These are phyloP conservation scores for Silene coronaria DNA, from an alignment of 179 eudicot genomes.

Conservation along the genomic window DNA sequence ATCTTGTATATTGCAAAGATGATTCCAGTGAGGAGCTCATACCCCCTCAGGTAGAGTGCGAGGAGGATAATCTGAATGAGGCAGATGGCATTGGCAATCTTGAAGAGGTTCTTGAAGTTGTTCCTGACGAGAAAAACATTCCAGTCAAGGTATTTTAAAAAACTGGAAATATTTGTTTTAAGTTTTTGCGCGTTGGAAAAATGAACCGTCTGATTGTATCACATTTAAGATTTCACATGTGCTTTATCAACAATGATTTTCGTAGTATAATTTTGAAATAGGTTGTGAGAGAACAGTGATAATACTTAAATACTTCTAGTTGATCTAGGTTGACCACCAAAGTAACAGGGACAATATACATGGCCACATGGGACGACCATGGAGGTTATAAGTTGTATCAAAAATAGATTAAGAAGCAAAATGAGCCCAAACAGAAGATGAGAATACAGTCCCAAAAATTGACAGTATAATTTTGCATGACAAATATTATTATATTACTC, in stretches of 20 bases:
- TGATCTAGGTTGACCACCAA: too few relatives aligned
- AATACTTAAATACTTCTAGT: too few relatives aligned
- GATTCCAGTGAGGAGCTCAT: slow-evolving; percentile 34
- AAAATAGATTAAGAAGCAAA: background rate
- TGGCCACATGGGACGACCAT: background rate
- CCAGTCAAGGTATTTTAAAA: slow-evolving; percentile 58
- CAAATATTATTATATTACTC: background rate
- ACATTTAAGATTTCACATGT: background rate
- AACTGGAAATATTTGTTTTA: background rate
- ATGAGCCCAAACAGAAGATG: background rate
- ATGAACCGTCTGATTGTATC: background rate
- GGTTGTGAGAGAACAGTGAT: too few relatives aligned
- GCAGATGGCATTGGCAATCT: slow-evolving; percentile 34
- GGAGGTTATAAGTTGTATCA: background rate
- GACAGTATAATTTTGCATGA: background rate
- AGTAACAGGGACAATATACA: background rate
- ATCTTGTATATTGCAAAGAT: slow-evolving; percentile 73
- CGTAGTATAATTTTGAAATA: too few relatives aligned
- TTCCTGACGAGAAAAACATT: slow-evolving; percentile 43
- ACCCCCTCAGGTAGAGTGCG: slow-evolving; percentile 31
- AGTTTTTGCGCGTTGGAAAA: background rate
- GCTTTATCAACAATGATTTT: background rate
- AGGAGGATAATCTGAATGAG: slow-evolving; percentile 38
- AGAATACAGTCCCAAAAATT: background rate
- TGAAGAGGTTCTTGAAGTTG: slow-evolving; percentile 50